Conservation (phyloP, 192 early-diverging fungal species). For the Coemansia sp. region DNA sequence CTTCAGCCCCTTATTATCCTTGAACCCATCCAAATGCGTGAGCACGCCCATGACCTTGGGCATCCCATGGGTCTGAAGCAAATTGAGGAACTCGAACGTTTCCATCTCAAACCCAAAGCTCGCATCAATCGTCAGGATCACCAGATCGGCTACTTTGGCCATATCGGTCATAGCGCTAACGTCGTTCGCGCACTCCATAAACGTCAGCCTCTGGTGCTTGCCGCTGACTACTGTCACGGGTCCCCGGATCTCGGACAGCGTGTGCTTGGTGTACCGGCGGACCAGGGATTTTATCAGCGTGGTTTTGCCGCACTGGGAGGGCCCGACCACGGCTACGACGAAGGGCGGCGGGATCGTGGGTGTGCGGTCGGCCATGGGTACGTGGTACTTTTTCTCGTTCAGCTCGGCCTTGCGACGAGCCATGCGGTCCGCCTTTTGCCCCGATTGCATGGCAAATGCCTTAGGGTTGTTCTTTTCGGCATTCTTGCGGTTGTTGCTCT, state of each 20-base stretch:
- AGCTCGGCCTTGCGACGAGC: conserved; percentile 83
- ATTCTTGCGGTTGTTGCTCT: conserved; percentile 79
- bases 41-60: conserved; percentile 98
- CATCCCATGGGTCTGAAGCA: conserved; percentile 97
- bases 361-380: conserved; percentile 94
- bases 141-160: conserved; percentile 95
- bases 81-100: conserved; percentile 99
- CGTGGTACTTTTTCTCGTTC: conserved; percentile 92
- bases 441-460: conserved; percentile 78
- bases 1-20: conserved; percentile 88
- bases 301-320: conserved; percentile 91
- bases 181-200: conserved; percentile 97
- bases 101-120: conserved; percentile 99
- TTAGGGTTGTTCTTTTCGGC: conserved; percentile 56
- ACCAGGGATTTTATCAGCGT: conserved; percentile 97
- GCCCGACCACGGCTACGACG: conserved; percentile 95
- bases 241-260: conserved; percentile 87
- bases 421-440: conserved; percentile 73
- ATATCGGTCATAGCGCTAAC: conserved; percentile 98
- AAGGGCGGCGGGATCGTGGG: conserved; percentile 90
- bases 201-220: conserved; percentile 93
- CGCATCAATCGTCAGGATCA: conserved; percentile 94
- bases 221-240: conserved; percentile 97
- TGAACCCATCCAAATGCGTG: conserved; percentile 95
- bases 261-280: conserved; percentile 94